Evolutionary conservation across 768 basidiomycete species (phyloP), one percentile per base, ranked within the genome.

Genomic region (Boletus subparvulus): DNA sequence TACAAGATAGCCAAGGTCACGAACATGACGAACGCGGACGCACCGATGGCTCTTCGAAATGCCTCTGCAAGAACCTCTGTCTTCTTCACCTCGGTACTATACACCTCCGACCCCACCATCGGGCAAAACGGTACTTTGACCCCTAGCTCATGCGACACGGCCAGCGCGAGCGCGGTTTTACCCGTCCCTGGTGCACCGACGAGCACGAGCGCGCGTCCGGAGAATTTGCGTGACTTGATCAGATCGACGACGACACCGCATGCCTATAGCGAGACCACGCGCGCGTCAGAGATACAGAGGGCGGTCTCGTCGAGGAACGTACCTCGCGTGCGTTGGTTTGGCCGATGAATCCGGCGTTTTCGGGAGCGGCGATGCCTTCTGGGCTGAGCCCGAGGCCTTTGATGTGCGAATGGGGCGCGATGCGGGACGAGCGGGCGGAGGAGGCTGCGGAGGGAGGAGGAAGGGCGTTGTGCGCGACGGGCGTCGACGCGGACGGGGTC

Each of bases 51-150:
- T 63, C 97, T 78, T 55, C 96, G 81, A 74, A 98, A 98, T 37
- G 87, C 85, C 73, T 98, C 96, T 47, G 94, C 93, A 19, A 99
- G 77, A 6, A 98, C 95, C 69, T 98, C 97, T 2, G 97, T 98
- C 82, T 99, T 99, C 78, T 98, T 98, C 54, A 99, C 94, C 73
- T 98, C 96, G 3, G 91, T 86, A 40, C 88, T 92, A 69, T 97
- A 98, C 58, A 98, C 97, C 74, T 99, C 97, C 19, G 87, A 90
- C 0, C 97, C 97, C 42, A 98, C 97, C 93, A 98, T 98, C 6
- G 94, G 94, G 71, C 96, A 98, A 70, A 99, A 98, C 0, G 97
- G 97, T 1, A 98, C 95, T 66, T 97, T 97, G 21, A 83, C 76
- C 0, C 97, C 97, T 0, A 99, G 82, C 65, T 98, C 97, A 57